Base-by-base conservation (phyloP, 495 filamentous ascomycete genomes). In the Elaphomyces granulatus region DNA sequence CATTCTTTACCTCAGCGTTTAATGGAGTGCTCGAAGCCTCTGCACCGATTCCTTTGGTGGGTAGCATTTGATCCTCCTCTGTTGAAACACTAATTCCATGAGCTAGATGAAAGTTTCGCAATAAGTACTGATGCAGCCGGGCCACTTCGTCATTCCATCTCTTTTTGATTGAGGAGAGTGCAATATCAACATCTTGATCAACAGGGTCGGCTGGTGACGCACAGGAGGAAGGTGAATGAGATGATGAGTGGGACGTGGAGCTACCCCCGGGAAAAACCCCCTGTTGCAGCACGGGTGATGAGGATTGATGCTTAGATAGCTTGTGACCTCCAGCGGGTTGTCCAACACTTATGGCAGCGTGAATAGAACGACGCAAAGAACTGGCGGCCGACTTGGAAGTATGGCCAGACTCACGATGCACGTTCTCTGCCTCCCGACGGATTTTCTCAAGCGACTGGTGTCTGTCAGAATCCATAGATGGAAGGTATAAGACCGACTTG, bases 381-480 rank as follows among this genome's bases (percentile, higher is more conserved):
- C 50, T 61, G n/a, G 56, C 49, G 3, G 60, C 54, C 15, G 58
- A 60, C 38, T 37, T 48, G 33, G 61, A 53, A 3, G 52, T 38
- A 12, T 42, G 42, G 8, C 28, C 17, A 21, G 36, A 52, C 40
- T 55, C 66, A 46, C 63, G 60, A 32, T 65, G 64, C n/a, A 72
- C 59, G 43, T 61, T 71, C 38, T 67, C 62, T 31, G 80, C 67
- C 41, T 75, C 72, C 16, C 67, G 60, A 33, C 72, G 75, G 23
- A 85, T 67, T 20, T 68, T 71, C 36, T 75, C 72, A 35, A 84
- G 67, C 0, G 80, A 76, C 40, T 67, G 60, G 12, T 59, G 53
- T 32, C 78, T 69, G 41, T 82, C 78, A 31, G 66, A 61, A 23
- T 72, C 68, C 77, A 86, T 81, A 10, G 52, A 57, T 7, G 82